Base-by-base conservation (phyloP, 2,329 filamentous ascomycete species). In the Coniochaeta sp. region DNA sequence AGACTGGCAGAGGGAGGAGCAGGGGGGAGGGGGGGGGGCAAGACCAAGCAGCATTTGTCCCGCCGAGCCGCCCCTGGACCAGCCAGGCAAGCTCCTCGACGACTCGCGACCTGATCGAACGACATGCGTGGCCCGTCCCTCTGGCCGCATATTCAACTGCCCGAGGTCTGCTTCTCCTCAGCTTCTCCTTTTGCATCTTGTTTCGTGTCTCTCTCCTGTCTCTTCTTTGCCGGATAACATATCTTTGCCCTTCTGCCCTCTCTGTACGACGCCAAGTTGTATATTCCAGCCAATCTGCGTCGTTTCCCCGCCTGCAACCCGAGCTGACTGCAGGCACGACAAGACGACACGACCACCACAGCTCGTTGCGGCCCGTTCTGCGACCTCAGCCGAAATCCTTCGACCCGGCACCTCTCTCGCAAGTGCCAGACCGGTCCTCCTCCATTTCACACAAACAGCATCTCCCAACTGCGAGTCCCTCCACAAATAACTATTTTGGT, bases 61-160 rank as follows among this genome's bases (percentile, higher is more conserved):
- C 44, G 19, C 40, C 62, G 38, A 50, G n/a, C n/a, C n/a, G n/a
- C 58, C 58, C 55, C 47, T 59, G 40, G 54, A 22, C 62, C 62
- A 62, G 61, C 47, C 58, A 36, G 54, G n/a, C 62, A 61, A 62
- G 61, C 60, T 63, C 62, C 55, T 38, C 32, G 44, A 40, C 42
- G 58, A 62, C 61, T 65, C 58, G 47, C 62, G 62, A 42, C 40
- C 60, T 16, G 57, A 57, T 24, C 24, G 44, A 60, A 30, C 32
- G 36, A 55, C 34, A 54, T 58, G 26, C 42, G 22, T 56, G 65
- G 67, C 65, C 66, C 65, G 63, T 62, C 63, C 62, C 65, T 66
- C 64, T 64, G 68, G 68, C 68, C 67, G 68, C 68, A 70, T 69
- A 67, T 67, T 66, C 66, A 63, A 62, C 63, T 61, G 58, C 60